Evolutionary conservation across 192 early-diverging fungal species (phyloP), one percentile per base, ranked within the genome.

Genomic region (Spizellomyces sp.): DNA sequence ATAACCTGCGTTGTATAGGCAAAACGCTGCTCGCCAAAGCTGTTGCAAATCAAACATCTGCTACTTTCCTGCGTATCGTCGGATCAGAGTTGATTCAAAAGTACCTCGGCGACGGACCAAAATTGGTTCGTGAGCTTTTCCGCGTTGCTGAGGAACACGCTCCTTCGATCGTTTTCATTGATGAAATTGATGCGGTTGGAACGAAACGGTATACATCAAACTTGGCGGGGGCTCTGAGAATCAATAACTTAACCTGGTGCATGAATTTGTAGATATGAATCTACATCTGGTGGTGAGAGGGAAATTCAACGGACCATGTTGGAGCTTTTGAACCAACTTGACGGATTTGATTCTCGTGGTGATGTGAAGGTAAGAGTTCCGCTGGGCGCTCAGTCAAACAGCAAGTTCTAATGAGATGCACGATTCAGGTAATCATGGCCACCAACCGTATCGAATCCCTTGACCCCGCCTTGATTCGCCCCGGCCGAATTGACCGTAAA

Each of bases 61-160:
- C 97, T 9, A 95, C 96, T 0, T 99, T 99, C 84, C 82, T 99
- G 63, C 95, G 96, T 59, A 94, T 99, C 41, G 95, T 96, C 14
- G 97, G 97, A 5, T 96, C 94, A 10, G 97, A 99, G 73, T 84
- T 99, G 73, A 96, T 99, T 79, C 96, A 99, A 85, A 98, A 97
- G 83, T 99, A 98, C 75, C 89, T 99, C 8, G 97, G 97, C 64
- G 97, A 99, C 73, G 97, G 97, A 14, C 96, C 97, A 58, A 96
- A 95, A 76, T 89, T 99, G 63, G 96, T 99, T 8, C 92, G 97
- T 57, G 97, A 99, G 76, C 80, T 98, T 17, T 99, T 99, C 90
- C 85, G 95, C 43, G 91, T 98, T 4, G 97, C 97, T 19, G 90
- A 95, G 66, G 96, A 99, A 70, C 94, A 96, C 66, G 87, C 95